Conservation (phyloP, 129 eudicot genomes). For the Helianthus tuberosus region DNA sequence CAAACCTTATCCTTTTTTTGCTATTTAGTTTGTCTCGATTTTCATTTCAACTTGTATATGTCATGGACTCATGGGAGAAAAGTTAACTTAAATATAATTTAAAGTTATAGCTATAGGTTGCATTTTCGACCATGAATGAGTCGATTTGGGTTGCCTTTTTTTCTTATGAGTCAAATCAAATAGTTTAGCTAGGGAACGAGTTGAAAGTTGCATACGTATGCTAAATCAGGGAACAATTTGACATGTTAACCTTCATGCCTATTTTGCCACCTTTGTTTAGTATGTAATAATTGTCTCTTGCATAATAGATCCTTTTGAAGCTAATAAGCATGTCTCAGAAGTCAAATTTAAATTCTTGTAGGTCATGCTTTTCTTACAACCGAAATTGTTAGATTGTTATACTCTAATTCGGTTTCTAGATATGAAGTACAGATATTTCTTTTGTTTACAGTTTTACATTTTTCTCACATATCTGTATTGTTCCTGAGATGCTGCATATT, state of each 20-base stretch:
- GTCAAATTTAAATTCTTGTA: background rate
- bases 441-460: background rate
- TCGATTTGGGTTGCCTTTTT: background rate
- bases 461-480: background rate
- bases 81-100: background rate
- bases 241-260: background rate
- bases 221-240: background rate
- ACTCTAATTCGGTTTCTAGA: background rate
- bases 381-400: background rate
- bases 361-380: background rate
- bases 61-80: background rate
- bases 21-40: background rate
- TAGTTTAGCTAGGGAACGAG: background rate
- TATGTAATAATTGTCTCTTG: background rate
- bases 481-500: background rate
- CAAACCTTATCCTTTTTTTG: background rate
- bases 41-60: background rate
- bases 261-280: background rate
- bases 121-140: background rate
- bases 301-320: background rate
- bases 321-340: background rate
- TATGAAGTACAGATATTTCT: background rate
- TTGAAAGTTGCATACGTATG: background rate
- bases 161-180: background rate
- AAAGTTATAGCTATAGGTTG: background rate